Base-by-base conservation (phyloP, 2,329 filamentous ascomycete genomes). In the Aspergillus eucalypticola region DNA sequence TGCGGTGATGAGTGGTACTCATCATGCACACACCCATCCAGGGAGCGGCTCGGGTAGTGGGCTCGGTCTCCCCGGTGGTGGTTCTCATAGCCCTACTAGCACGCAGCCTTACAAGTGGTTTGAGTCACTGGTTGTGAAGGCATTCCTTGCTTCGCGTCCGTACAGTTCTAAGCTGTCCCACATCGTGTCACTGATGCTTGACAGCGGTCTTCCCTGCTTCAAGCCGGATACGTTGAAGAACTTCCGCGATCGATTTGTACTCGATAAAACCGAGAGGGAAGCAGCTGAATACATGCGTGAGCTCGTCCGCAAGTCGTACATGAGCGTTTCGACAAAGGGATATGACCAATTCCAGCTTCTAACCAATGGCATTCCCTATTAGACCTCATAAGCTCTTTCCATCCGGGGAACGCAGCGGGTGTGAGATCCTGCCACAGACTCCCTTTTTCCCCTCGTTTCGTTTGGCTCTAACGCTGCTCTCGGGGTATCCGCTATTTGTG, bases 271-370 rank as follows among this genome's bases (percentile, higher is more conserved):
- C 58, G 95, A 99, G 77, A 84, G 92, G 51, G 95, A 99, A 77
- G 95, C 96, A 0, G 95, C 94, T 0, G 92, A 96, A 62, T 96
- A 95, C 69, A 96, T 99, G 87, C 87, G 89, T 67, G 91, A 90
- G 57, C 81, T 98, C 69, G 90, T 97, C 72, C 89, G 88, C 81
- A 96, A 90, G 84, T 97, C 93, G 74, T 91, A 95, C 71, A 86
- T 88, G 60, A 97, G 91, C 79, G 91, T 95, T 74, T 93, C 90
- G 59, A 99, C 95, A 1, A 92, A 91, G 66, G 90, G 94, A 51
- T 99, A 99, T 76, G 96, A 99, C 79, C 91, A 96, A 76, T 99
- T 97, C 83, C 95, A 99, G 82, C 81, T 97, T 71, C 81, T 97
- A 78, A 98, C 95, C 32, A 98, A 99, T 73, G 95, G 94, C 6